Percentiles rank a stretch among this genome's conserved stretches.
Evolutionary conservation across 495 filamentous ascomycete species (phyloP).

Genomic region (Aspergillus biplanus): DNA sequence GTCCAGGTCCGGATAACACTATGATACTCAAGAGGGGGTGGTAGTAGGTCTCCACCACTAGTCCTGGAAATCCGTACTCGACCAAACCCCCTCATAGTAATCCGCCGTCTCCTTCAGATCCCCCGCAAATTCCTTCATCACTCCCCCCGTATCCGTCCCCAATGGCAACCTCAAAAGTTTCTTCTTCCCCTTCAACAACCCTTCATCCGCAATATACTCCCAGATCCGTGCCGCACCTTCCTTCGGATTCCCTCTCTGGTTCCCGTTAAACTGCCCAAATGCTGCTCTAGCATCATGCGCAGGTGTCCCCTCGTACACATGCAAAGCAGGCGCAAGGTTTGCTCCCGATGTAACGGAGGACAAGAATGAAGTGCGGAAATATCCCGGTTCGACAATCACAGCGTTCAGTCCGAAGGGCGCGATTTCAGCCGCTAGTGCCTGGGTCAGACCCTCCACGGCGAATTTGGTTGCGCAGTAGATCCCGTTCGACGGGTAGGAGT

Average conservation of each 20-base stretch:
- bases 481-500: slow-evolving; percentile 6
- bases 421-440: slow-evolving; percentile 9
- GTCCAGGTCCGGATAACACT: no score
- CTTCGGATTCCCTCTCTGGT: slow-evolving; percentile 9
- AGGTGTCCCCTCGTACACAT: slow-evolving; percentile 9
- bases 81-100: slow-evolving; percentile 1
- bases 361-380: slow-evolving; percentile 15
- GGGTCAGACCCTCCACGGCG: slow-evolving; percentile 9
- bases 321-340: slow-evolving; percentile 8
- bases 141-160: slow-evolving; percentile 14
- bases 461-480: slow-evolving; percentile 17
- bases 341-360: neutral
- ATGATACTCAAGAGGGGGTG: no score
- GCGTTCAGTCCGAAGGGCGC: slow-evolving; percentile 13
- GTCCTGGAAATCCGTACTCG: slow-evolving; percentile 2
- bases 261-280: slow-evolving; percentile 3
- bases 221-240: slow-evolving; percentile 14
- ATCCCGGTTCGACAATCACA: slow-evolving; percentile 14
- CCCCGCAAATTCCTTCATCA: neutral
- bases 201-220: slow-evolving; percentile 18
- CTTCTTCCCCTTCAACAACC: slow-evolving; percentile 15
- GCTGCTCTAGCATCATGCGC: slow-evolving; percentile 12
- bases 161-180: slow-evolving; percentile 7
- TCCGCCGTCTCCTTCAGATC: neutral
- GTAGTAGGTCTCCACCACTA: neutral